phyloP scores from a whole-genome alignment of 352 stramenopile species.

The Globisporangium acanthophoron region DNA sequence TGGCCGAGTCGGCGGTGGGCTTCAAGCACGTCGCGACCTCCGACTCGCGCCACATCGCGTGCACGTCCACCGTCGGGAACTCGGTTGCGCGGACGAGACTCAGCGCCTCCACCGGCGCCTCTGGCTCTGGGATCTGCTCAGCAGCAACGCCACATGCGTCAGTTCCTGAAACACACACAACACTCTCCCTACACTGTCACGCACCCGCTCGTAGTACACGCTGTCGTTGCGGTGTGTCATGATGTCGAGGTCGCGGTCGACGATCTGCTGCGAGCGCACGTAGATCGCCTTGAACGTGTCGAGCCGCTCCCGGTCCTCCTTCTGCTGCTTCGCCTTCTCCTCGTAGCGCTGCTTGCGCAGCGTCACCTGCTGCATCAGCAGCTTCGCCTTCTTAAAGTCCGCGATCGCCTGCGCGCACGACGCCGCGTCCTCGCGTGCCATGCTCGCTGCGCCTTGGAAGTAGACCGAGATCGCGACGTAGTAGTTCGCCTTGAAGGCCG shows the following conservation, averaged over 20 bases:
- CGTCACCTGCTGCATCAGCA: constrained; percentile 26
- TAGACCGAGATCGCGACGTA: constrained; percentile 54
- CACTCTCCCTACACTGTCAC: background rate
- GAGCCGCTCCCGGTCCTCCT: constrained; percentile 31
- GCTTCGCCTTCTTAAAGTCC: constrained; percentile 45
- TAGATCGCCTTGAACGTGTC: constrained; percentile 35
- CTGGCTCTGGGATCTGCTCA: constrained; percentile 40
- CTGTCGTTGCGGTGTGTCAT: constrained; percentile 61
- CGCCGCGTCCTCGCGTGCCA: constrained; percentile 41
- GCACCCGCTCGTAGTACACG: constrained; percentile 64
- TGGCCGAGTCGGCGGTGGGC: background rate
- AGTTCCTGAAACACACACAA: background rate
- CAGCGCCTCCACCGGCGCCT: constrained; percentile 28
- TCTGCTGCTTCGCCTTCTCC: constrained; percentile 21
- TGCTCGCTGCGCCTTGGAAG: constrained; percentile 55
- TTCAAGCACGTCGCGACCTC: constrained; percentile 47
- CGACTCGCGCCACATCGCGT: constrained; percentile 41
- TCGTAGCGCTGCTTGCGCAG: constrained; percentile 36
- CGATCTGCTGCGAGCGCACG: constrained; percentile 53
- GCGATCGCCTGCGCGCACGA: constrained; percentile 53
- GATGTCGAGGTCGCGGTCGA: constrained; percentile 64
- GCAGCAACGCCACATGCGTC: background rate
- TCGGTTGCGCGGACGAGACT: constrained; percentile 44
- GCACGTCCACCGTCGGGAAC: constrained; percentile 25
- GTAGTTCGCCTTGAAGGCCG: constrained; percentile 53